Evolutionary conservation across 768 basidiomycete genomes (phyloP), one percentile per base, ranked within the genome.

Genomic region (Trametes cingulata): DNA sequence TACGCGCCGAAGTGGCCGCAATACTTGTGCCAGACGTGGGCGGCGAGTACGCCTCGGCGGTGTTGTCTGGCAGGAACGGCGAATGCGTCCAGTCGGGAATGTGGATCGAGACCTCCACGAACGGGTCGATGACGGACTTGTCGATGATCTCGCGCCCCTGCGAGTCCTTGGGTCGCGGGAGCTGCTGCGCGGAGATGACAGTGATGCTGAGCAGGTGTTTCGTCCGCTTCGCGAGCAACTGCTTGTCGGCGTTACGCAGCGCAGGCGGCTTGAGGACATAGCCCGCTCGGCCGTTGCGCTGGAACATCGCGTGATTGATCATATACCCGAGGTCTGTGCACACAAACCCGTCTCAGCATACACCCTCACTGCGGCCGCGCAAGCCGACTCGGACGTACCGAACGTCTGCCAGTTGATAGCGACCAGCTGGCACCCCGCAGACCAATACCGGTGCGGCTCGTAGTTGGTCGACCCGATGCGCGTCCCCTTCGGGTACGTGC

Each of bases 341-440:
- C 17, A 19, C 4, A 52, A 20, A 29, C 17, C 41, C 19, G 19
- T 8, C 8, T 35, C 41, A 56, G 35, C 17, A 2, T 15, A 9
- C 29, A 13, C 4, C 13, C 10, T 9, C 9, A 15, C n/a, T 39
- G 20, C n/a, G 13, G n/a, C n/a, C n/a, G n/a, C n/a, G n/a, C n/a
- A 22, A 17, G 15, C 4, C 17, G 15, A 36, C 0, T 22, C 19
- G 13, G 22, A 49, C 41, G 24, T 69, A 95, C 94, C 95, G 65
- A 87, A 87, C 0, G 95, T 98, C 74, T 99, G 96, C 94, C 95
- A 98, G 73, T 99, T 99, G 55, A 99, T 81, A 8, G 96, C 94
- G 0, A 95, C 94, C 6, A 98, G 74, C 72, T 98, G 95, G 13
- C 86, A 83, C 0, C 96, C 96, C 2, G 86, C 86, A 0, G 86